Percentiles rank a stretch among this genome's conserved stretches.
Evolutionary conservation across 352 stramenopile species (phyloP).

Genomic region (Globisporangium alternatum): DNA sequence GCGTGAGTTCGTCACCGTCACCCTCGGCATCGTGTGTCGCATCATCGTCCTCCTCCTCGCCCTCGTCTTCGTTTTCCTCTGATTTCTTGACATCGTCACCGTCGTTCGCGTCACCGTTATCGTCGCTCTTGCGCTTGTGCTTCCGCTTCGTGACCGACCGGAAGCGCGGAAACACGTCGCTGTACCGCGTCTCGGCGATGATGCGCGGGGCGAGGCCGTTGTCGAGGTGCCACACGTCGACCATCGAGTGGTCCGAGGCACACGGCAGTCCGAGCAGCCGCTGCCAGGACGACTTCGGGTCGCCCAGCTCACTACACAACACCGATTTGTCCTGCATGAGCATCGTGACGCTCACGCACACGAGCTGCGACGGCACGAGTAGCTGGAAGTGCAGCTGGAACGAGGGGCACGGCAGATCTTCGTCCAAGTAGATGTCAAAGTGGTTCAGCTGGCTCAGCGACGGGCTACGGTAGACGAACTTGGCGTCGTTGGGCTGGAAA

Average conservation of each 20-base stretch:
- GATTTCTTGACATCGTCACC: constrained; percentile 40
- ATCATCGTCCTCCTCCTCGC: constrained; percentile 49
- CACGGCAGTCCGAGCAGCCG: constrained; percentile 55
- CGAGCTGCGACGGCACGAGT: constrained; percentile 37
- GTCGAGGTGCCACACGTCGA: constrained; percentile 76
- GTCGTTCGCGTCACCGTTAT: constrained; percentile 32
- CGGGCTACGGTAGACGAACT: constrained; percentile 59
- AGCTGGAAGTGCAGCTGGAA: constrained; percentile 55
- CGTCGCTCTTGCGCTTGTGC: constrained; percentile 36
- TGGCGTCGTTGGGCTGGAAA: constrained; percentile 54
- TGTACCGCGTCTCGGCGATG: constrained; percentile 61
- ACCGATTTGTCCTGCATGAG: constrained; percentile 25
- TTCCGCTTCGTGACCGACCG: constrained; percentile 37
- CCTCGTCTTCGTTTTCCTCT: constrained; percentile 56
- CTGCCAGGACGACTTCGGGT: constrained; percentile 47
- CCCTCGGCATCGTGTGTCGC: constrained; percentile 28
- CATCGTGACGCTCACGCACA: constrained; percentile 54
- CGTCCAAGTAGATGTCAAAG: constrained; percentile 63
- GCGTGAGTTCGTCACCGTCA: constrained; percentile 42
- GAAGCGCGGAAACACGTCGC: constrained; percentile 59
- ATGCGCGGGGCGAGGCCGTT: constrained; percentile 49
- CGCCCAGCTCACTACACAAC: constrained; percentile 30
- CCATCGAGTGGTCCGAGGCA: constrained; percentile 52
- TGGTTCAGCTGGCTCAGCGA: constrained; percentile 56
- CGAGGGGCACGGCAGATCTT: constrained; percentile 35